A percentile compares a stretch with the other conserved stretches of the same genome.
Evolutionary conservation across 2,329 filamentous ascomycete genomes (phyloP).

Genomic region (Phoma sp.): DNA sequence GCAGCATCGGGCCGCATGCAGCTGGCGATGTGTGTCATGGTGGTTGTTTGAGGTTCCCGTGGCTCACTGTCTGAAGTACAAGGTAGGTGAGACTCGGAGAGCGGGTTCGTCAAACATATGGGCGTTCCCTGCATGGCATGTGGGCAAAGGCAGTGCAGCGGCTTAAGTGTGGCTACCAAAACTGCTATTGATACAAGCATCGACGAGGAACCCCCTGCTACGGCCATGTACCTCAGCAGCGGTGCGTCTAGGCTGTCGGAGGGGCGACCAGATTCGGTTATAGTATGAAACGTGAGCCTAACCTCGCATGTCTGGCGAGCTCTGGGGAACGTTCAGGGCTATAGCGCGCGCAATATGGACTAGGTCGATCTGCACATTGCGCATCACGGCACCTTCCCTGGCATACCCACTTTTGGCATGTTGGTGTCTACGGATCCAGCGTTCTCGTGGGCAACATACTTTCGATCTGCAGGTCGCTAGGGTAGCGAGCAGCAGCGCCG

Average conservation of each 20-base stretch:
- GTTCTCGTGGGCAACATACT: constrained; percentile 11
- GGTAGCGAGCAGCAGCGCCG: constrained; percentile 15
- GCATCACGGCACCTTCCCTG: constrained; percentile 27
- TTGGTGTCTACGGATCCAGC: constrained; percentile 13
- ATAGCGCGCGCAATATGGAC: constrained; percentile 31
- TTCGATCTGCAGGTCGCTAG: constrained; percentile 25
- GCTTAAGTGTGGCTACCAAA: constrained; percentile 47
- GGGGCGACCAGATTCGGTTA: constrained; percentile 40
- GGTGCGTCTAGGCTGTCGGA: constrained; percentile 46
- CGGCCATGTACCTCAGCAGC: constrained; percentile 37
- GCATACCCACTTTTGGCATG: constrained; percentile 19
- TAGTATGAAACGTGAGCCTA: constrained; percentile 47
- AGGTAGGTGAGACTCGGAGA: constrained; percentile 50
- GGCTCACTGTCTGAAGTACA: constrained; percentile 44
- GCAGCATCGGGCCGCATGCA: constrained; percentile 47
- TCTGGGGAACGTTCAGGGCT: constrained; percentile 42
- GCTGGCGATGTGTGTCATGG: constrained; percentile 54
- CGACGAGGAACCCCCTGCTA: constrained; percentile 40
- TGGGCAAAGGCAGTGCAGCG: constrained; percentile 41
- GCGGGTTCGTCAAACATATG: constrained; percentile 50
- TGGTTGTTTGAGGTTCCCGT: constrained; percentile 44
- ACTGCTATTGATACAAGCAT: constrained; percentile 46
- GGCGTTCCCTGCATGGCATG: constrained; percentile 47
- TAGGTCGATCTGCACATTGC: constrained; percentile 37
- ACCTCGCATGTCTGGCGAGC: constrained; percentile 48